Conservation (phyloP, 2,329 filamentous ascomycete species). For the Podosphaera fusca region DNA sequence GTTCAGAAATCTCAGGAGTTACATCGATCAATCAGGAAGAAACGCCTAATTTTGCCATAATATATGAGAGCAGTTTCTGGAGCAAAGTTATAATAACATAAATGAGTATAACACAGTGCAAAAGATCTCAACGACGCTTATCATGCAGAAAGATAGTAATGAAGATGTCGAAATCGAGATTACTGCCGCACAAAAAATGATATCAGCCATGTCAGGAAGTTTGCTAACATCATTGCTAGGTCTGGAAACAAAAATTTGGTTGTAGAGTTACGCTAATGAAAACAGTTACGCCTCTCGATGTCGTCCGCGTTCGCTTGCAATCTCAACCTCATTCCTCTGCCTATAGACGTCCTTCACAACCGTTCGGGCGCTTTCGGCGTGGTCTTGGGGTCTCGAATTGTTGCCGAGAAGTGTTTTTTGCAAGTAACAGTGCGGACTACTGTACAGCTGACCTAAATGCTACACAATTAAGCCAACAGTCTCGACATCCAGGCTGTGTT, state of each 20-base stretch:
- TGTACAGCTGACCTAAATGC: slow-evolving; percentile 20
- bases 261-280: slow-evolving; percentile 2
- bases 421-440: slow-evolving; percentile 54
- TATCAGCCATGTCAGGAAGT: slow-evolving; percentile 79
- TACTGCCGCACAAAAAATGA: slow-evolving; percentile 74
- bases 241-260: slow-evolving; percentile 20
- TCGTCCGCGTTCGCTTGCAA: slow-evolving; percentile 84
- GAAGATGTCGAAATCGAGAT: slow-evolving; percentile 34
- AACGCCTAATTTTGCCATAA: neutral
- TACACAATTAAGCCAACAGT: slow-evolving; percentile 15
- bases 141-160: slow-evolving; percentile 12
- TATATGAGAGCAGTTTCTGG: slow-evolving; percentile 2
- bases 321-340: slow-evolving; percentile 42
- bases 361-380: slow-evolving; percentile 46
- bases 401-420: slow-evolving; percentile 92
- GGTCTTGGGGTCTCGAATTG: slow-evolving; percentile 84
- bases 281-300: slow-evolving; percentile 79
- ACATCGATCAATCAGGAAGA: neutral
- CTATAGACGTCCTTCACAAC: slow-evolving; percentile 26
- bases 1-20: neutral
- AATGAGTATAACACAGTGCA: slow-evolving; percentile 12
- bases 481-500: slow-evolving; percentile 42
- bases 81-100: slow-evolving; percentile 13
- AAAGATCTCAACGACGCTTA: slow-evolving; percentile 10
- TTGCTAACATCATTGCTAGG: slow-evolving; percentile 72